Evolutionary conservation across 805 yeast genomes (phyloP).

Genomic region (Cyberlindnera mycetangii): DNA sequence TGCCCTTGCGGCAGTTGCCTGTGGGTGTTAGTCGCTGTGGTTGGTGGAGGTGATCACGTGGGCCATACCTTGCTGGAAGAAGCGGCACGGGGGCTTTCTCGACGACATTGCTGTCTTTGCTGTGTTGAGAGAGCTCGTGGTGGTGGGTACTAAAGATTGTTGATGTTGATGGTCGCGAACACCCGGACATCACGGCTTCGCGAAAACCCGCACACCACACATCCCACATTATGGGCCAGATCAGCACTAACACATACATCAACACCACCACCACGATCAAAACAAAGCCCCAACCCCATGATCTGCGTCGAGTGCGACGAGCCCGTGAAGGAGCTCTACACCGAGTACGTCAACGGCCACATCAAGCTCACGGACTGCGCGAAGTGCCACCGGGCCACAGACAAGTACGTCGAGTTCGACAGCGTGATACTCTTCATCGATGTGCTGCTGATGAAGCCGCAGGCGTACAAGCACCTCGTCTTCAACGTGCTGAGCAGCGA

Average conservation of each 20-base stretch:
- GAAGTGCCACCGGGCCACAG: conserved; percentile 71
- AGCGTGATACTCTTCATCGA: conserved; percentile 81
- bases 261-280: no score
- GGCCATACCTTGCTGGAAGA: conserved; percentile 36
- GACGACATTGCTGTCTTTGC: conserved; percentile 19
- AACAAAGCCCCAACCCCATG: conserved; percentile 51
- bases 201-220: no score
- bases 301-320: conserved; percentile 86
- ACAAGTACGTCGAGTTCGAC: conserved; percentile 89
- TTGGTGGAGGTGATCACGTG: no score
- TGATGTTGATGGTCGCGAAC: no score
- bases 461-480: conserved; percentile 83
- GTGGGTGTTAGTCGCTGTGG: conserved; percentile 8
- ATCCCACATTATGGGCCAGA: no score
- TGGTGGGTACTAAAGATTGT: no score
- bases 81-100: conserved; percentile 40
- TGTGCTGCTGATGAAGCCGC: conserved; percentile 76
- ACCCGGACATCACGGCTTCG: no score
- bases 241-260: no score
- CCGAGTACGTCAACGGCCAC: conserved; percentile 70
- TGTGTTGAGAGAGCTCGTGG: not conserved
- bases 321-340: conserved; percentile 62
- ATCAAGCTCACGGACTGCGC: conserved; percentile 77
- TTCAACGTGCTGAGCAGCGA: conserved; percentile 53
- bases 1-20: conserved; percentile 40